Base-by-base conservation (phyloP, 257 asterid genomes). In the Galeopsis tetrahit region DNA sequence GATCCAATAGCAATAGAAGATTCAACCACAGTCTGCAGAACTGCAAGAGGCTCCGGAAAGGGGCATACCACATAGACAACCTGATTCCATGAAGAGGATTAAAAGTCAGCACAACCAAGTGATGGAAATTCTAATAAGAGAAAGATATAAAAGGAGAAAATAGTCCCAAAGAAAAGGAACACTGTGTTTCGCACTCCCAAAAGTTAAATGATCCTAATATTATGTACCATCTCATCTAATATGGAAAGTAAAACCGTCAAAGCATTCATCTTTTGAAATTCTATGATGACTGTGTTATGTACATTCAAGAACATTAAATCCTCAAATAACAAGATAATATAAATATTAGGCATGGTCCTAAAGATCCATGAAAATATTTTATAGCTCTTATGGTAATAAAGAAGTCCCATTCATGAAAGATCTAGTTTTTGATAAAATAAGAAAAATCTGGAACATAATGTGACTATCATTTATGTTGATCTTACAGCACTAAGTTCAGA, bases 31-130 rank as follows among this genome's bases (percentile, higher is more conserved):
- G 99, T 88, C 78, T 90, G 96, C 11, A 95, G 85, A 79, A 95
- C 90, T 39, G 99, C 92, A 74, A 90, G 93, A 79, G 99, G 98
- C 83, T 95, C 99, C 3, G 99, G 98, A 72, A 95, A 95, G 79
- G 99, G 99, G 84, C 99, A 95, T 49, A 95, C 96, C 79, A 95
- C 99, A 77, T 95, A 92, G 67, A 95, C 82, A 33, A 95, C 98
- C 99, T 95, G 93, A 69, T 74, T 44, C 48, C 69, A 76, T 57
- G 69, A 48, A 75, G 40, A 62, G 67, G 28, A 77, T 73, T 32
- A 63, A 36, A 76, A 71, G 33, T 53, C 68, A 71, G n/a, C 42
- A 15, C 57, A 5, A 61, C 34, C 32, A 70, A 63, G 17, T 52
- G 69, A 71, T 66, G 40, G 39, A 44, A 69, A 39, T 63, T 46